Evolutionary conservation across 2,329 filamentous ascomycete genomes (phyloP), one percentile per base, ranked within the genome.

Genomic region (Chaetomiaceae sp.): DNA sequence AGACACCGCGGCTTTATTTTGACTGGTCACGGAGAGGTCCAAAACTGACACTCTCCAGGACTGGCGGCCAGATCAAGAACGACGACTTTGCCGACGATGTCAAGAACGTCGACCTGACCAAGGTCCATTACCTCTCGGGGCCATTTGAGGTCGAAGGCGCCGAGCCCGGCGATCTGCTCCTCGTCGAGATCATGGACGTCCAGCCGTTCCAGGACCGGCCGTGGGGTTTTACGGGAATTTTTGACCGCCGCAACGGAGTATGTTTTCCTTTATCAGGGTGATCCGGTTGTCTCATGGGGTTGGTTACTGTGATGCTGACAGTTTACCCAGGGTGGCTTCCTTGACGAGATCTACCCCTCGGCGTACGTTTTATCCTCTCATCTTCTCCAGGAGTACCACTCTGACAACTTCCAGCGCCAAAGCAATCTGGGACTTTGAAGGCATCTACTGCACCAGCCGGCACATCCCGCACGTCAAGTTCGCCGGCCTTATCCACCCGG

Each of bases 131-230:
- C 66, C 79, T 96, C 5, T 91, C 86, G 0, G 91, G 91, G 0
- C 91, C 91, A 0, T 96, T 96, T 58, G 87, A 96, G 48, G 79
- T 96, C 50, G 86, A 91, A 63, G 84, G 81, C 1, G 89, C 89
- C 1, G 81, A 91, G 66, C 89, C 90, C 0, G 91, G 91, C 0
- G 91, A 96, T 64, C 75, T 95, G 1, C 76, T 95, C 0, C 72
- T 95, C 0, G 87, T 96, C 7, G 89, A 96, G 66, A 96, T 96
- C 58, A 89, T 92, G 67, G 91, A 96, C 62, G 88, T 96, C 0
- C 89, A 96, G 70, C 91, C 91, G 0, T 83, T 95, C 58, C 77
- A 92, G 55, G 82, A 93, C 25, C 81, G 86, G 51, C 89, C 89
- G 0, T 96, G 91, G 91, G 91, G 91, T 0, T 95, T 95, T 66